Evolutionary conservation across 2,329 filamentous ascomycete genomes (phyloP).

Genomic region (Verticillium nonalfalfae): DNA sequence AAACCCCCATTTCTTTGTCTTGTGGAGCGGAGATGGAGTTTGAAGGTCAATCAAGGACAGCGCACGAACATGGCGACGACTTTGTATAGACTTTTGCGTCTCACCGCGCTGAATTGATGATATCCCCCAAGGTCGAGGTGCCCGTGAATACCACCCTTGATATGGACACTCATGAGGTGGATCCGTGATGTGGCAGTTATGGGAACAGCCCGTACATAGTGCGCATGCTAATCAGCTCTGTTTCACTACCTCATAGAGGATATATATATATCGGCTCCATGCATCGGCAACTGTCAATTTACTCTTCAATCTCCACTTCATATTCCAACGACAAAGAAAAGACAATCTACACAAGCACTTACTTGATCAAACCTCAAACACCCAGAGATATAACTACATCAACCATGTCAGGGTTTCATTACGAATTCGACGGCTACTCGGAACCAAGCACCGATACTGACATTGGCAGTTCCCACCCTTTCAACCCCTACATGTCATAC

Average conservation of each 20-base stretch:
- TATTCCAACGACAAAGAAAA: no score
- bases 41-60: neutral
- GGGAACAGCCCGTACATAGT: no score
- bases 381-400: neutral
- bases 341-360: no score
- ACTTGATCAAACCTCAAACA: no score
- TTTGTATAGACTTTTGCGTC: neutral
- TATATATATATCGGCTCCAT: no score
- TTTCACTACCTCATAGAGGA: no score
- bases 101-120: neutral
- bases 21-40: neutral
- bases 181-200: no score
- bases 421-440: constrained; percentile 8
- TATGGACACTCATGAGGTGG: neutral
- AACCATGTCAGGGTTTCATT: neutral
- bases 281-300: no score
- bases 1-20: neutral
- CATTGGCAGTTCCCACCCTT: no score
- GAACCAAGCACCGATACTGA: neutral
- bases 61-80: neutral
- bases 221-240: no score
- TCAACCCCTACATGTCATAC: no score
- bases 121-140: neutral
- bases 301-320: no score
- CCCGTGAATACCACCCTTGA: neutral